Evolutionary conservation across 768 basidiomycete genomes (phyloP).

Genomic region (Mycena sanguinolenta): DNA sequence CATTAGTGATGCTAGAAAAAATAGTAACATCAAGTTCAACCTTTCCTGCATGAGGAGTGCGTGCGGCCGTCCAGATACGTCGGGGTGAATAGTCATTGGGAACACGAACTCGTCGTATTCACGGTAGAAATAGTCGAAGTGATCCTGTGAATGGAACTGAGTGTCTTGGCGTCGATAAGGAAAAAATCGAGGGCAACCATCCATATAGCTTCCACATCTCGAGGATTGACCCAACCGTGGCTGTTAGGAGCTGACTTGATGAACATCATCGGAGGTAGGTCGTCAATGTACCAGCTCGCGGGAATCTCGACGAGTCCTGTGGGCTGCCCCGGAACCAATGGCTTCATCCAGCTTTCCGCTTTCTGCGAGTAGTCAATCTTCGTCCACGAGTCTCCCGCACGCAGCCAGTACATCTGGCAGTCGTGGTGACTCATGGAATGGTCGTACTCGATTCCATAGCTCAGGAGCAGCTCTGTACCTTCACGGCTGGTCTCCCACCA

Average conservation of each 20-base stretch:
- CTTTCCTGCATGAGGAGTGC: conserved; percentile 79
- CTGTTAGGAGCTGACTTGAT: conserved; percentile 77
- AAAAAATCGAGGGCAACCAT: conserved; percentile 51
- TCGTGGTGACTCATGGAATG: conserved; percentile 47
- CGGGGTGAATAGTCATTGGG: conserved; percentile 84
- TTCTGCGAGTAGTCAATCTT: conserved; percentile 75
- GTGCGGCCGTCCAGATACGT: conserved; percentile 75
- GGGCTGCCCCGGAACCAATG: conserved; percentile 70
- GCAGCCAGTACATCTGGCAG: conserved; percentile 76
- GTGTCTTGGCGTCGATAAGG: not conserved
- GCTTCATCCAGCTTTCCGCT: conserved; percentile 82
- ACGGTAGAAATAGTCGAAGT: conserved; percentile 44
- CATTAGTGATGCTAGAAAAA: not conserved
- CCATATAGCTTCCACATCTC: conserved; percentile 80
- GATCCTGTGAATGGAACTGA: not conserved
- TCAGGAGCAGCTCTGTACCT: conserved; percentile 72
- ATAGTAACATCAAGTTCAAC: conserved; percentile 20
- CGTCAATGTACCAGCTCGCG: conserved; percentile 83
- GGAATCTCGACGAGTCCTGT: conserved; percentile 75
- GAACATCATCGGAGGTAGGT: conserved; percentile 85
- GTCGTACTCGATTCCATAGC: conserved; percentile 84
- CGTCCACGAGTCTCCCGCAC: conserved; percentile 78
- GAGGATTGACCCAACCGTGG: conserved; percentile 78
- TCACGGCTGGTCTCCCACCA: conserved; percentile 87
- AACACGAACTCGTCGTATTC: conserved; percentile 79